Conservation (phyloP, 2,329 filamentous ascomycete genomes). For the Sordariomycetes sp. region DNA sequence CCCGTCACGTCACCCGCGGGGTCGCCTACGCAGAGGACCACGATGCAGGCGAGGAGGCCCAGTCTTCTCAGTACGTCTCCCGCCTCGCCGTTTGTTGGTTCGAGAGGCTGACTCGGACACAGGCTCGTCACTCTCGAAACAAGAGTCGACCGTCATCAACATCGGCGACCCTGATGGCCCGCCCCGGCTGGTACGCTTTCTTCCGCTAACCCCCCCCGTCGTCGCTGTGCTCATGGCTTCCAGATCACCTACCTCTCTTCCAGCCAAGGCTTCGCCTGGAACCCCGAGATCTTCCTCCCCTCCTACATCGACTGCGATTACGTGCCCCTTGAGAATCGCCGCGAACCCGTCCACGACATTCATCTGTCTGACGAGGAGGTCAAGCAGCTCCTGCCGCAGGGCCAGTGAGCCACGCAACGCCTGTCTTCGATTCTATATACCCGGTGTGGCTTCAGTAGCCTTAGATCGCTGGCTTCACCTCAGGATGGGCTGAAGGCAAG, state of each 20-base stretch:
- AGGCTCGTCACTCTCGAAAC: slow-evolving; percentile 64
- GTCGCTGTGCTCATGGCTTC: too few species aligned
- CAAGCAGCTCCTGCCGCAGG: slow-evolving; percentile 54
- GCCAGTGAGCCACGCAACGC: too few species aligned
- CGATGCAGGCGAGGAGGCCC: slow-evolving; percentile 45
- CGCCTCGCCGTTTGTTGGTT: background rate
- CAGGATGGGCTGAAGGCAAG: too few species aligned
- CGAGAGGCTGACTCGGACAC: background rate
- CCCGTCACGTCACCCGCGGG: slow-evolving; percentile 48
- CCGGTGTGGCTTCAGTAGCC: background rate
- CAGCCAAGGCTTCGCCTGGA: slow-evolving; percentile 76
- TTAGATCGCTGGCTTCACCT: too few species aligned
- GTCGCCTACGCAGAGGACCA: slow-evolving; percentile 40
- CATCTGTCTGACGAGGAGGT: slow-evolving; percentile 69
- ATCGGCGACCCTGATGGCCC: slow-evolving; percentile 66
- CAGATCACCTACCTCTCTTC: slow-evolving; percentile 74
- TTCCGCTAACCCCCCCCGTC: background rate
- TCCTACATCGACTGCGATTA: slow-evolving; percentile 70
- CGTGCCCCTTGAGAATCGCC: slow-evolving; percentile 63
- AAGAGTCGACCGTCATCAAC: slow-evolving; percentile 74
- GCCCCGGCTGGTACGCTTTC: slow-evolving; percentile 54
- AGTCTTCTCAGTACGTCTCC: slow-evolving; percentile 48
- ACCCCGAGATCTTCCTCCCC: slow-evolving; percentile 76
- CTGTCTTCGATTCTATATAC: too few species aligned
- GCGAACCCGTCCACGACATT: slow-evolving; percentile 73